A percentile compares a stretch with the other conserved stretches of the same genome.
These are phyloP conservation scores for Coemansia guatemalensis DNA, from an alignment of 192 early-diverging fungal species.

Conservation along the genomic window DNA sequence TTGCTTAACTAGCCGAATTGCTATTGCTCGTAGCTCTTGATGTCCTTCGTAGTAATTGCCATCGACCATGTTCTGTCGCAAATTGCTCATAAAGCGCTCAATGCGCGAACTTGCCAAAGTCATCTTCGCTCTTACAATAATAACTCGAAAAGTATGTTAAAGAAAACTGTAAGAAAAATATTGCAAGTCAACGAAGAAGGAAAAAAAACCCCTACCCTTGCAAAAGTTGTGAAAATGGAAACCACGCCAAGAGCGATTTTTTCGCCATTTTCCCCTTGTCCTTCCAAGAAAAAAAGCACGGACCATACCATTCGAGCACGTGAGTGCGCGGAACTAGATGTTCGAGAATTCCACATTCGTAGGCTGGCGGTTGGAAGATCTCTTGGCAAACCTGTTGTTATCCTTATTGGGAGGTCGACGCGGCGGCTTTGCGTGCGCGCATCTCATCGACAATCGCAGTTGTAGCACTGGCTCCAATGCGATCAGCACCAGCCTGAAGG, in stretches of 20 bases:
- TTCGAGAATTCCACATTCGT: slow-evolving; percentile 2
- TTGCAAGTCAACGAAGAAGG: neutral
- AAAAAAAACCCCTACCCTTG: neutral
- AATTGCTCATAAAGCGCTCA: slow-evolving; percentile 57
- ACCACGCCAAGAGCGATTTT: too few species aligned
- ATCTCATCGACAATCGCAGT: slow-evolving; percentile 57
- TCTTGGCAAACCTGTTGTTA: neutral
- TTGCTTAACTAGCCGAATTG: slow-evolving; percentile 87
- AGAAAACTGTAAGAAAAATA: slow-evolving; percentile 4
- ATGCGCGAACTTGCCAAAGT: slow-evolving; percentile 36
- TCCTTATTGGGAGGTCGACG: neutral
- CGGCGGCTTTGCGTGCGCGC: slow-evolving; percentile 30
- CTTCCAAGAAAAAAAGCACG: neutral
- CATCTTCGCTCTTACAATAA: slow-evolving; percentile 7
- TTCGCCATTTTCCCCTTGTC: neutral
- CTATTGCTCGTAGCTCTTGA: slow-evolving; percentile 95
- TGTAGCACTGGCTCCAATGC: slow-evolving; percentile 58
- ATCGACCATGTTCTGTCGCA: slow-evolving; percentile 67
- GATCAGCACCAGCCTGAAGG: slow-evolving; percentile 57
- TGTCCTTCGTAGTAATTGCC: slow-evolving; percentile 98
- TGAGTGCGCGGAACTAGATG: neutral
- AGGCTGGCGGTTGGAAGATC: neutral
- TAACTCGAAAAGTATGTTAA: slow-evolving; percentile 1
- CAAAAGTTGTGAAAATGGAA: neutral
- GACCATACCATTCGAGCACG: neutral